Base-by-base conservation (phyloP, 768 basidiomycete genomes). In the Collybia nuda region DNA sequence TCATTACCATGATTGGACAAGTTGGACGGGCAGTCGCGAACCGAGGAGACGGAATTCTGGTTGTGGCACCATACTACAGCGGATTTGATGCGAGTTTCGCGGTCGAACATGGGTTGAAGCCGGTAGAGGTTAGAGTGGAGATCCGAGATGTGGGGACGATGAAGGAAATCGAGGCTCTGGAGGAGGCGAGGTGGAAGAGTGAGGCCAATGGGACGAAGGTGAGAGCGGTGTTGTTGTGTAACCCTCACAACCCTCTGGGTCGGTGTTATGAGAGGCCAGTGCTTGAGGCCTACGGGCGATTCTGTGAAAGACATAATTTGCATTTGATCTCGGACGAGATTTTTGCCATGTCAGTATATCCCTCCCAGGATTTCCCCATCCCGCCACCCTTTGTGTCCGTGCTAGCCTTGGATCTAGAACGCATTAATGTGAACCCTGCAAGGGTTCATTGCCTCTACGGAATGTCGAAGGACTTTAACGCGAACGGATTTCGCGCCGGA, bases 241-340 rank as follows among this genome's bases (percentile, higher is more conserved):
- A 67, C 45, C 66, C 66, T 7, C 66, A 67, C 53, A 67, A 67
- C 38, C 66, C 65, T 2, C 53, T 62, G 15, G 62, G 62, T 3
- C 51, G 57, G n/a, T 50, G 51, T 11, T 59, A 65, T 24, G 48
- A 58, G 1, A 8, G 15, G 18, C 58, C 63, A 1, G 55, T 61
- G 14, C 47, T 67, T 22, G 36, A 54, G 23, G 65, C 45, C 3
- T 67, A 57, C 54, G 57, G 46, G 37, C 24, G 18, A 21, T 48
- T 55, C 41, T 39, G 38, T 18, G 57, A 61, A 42, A 50, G 57
- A 6, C n/a, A n/a, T n/a, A n/a, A n/a, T n/a, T n/a, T n/a, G n/a
- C n/a, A n/a, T n/a, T n/a, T n/a, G n/a, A n/a, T n/a, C n/a, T n/a
- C n/a, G n/a, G n/a, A n/a, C n/a, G n/a, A n/a, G n/a, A n/a, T n/a